Evolutionary conservation across 1,139 yeast species (phyloP), one percentile per base, ranked within the genome.

Genomic region (Geotrichum australiense): DNA sequence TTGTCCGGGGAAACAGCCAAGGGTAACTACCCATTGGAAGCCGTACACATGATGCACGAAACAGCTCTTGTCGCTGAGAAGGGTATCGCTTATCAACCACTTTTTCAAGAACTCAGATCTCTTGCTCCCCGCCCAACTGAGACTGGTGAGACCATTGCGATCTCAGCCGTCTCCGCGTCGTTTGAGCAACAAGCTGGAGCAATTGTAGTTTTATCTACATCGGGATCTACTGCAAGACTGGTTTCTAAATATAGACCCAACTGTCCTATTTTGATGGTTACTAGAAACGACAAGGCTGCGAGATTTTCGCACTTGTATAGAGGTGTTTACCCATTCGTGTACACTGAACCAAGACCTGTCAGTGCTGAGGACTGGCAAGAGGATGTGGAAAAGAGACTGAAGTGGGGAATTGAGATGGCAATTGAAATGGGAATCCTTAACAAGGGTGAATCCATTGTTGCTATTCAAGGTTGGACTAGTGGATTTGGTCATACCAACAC

Each of bases 401-500:
- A 84, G 70, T 83, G 85, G 81, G 97, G 96, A 65, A 83, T 91
- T 66, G 74, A 80, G 55, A 89, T 83, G 73, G 96, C 96, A 56
- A 74, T 81, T 62, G 81, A 77, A 53, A 76, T 89, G 60, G 95
- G 94, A 55, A 79, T 91, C 67, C 73, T 91, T 65, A 69, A 71
- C 60, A 78, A 78, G 69, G 96, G 96, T 67, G 96, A 87, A 66
- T 73, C 84, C 48, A 83, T 87, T 59, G 87, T 91, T 56, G 85
- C 95, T 62, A 83, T 91, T 64, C 98, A 91, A 76, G 98, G 98
- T 66, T 91, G 96, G 94, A 85, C 95, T 63, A 84, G 93, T 67
- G 98, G 98, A 71, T 76, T 89, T 53, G 99, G 98, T 64, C 96
- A 91, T 78, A 84, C 98, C 63, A 91, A 91, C 82, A 91, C 98